phyloP scores from a whole-genome alignment of 2,329 filamentous ascomycete species.

The Anthostomella pinea region DNA sequence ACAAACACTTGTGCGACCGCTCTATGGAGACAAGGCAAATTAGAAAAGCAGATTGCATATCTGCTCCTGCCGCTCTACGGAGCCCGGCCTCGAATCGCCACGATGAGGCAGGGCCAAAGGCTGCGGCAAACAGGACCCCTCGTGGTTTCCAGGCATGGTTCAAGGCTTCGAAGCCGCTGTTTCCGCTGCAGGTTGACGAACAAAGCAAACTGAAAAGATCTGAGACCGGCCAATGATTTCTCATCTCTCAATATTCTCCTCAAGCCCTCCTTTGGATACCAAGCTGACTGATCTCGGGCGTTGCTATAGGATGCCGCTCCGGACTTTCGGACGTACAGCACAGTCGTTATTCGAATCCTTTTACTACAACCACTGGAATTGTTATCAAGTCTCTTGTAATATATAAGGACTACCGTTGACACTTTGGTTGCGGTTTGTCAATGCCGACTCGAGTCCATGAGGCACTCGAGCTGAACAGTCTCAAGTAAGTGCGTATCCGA shows the following conservation, averaged over 20 bases:
- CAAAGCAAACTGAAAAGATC: conserved; percentile 71
- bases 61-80: conserved; percentile 46
- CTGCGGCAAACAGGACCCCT: conserved; percentile 48
- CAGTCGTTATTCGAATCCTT: no score
- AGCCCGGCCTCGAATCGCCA: conserved; percentile 45
- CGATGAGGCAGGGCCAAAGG: conserved; percentile 57
- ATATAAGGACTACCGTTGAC: no score
- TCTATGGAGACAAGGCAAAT: conserved; percentile 13
- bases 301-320: no score
- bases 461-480: no score
- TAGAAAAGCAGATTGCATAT: conserved; percentile 8
- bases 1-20: conserved; percentile 10
- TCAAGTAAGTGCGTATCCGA: no score
- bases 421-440: no score
- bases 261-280: no score
- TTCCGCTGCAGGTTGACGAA: conserved; percentile 50
- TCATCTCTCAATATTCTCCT: conserved; percentile 2
- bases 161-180: conserved; percentile 46
- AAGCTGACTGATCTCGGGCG: no score
- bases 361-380: no score
- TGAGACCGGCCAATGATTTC: conserved; percentile 48
- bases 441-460: no score
- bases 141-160: conserved; percentile 19
- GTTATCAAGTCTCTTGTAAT: no score
- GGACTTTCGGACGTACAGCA: no score